Base-by-base conservation (phyloP, 768 basidiomycete species). In the Sarcodon sp. region DNA sequence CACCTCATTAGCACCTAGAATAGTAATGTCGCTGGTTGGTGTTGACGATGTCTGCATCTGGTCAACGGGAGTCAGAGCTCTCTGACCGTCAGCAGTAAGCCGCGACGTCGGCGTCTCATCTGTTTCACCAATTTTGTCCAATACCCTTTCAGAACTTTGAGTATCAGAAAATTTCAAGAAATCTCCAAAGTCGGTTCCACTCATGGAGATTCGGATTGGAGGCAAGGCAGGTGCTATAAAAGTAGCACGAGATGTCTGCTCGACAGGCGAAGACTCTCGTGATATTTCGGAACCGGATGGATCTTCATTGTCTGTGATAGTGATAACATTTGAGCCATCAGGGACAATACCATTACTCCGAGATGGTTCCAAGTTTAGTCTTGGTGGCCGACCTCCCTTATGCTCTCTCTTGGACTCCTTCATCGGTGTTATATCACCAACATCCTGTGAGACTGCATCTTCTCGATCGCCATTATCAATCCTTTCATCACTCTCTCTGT, bases 161-260 rank as follows among this genome's bases (percentile, higher is more conserved):
- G 70, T 68, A 21, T 69, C 58, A 6, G 79, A 75, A 33, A 76
- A 75, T 54, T 64, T 76, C 45, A 87, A 71, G 13, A 87, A 63
- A 50, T 85, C 83, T 0, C 80, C 77, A 57, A 97, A 92, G 60
- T 94, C 91, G 0, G 78, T 69, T 43, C 80, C 75, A 50, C 79
- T 84, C 66, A 94, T 73, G 12, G 91, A 93, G 61, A 94, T 84
- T n/a, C 87, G 79, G 57, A 94, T 91, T 0, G 88, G 88, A 3
- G 90, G 90, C 31, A 92, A 69, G 3, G 88, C 86, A 35, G 91
- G 90, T 0, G 87, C 85, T 44, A 89, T 87, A 60, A 84, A 85
- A 15, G 88, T 88, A 6, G 84, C 69, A 55, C 75, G 75, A 7
- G 82, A 80, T 9, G 74, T 78, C 38, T 71, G 75, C 58, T 86